Conservation (phyloP, 2,329 filamentous ascomycete species). For the Fusarium nygamai region DNA sequence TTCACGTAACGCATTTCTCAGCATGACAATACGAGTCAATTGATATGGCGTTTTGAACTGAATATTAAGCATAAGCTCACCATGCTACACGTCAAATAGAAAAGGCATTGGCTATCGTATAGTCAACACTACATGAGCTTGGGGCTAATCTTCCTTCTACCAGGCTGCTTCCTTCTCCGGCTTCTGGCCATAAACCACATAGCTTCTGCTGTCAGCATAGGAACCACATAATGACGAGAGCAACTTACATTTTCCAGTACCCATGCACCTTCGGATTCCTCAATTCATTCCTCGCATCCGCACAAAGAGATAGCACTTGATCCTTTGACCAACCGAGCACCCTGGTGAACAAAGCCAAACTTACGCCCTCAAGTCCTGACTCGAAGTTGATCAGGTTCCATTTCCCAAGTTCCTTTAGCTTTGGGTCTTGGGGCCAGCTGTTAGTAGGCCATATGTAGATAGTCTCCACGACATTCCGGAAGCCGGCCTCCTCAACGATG, state of each 20-base stretch:
- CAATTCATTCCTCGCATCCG: constrained; percentile 13
- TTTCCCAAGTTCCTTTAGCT: constrained; percentile 30
- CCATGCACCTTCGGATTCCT: constrained; percentile 15
- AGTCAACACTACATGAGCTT: not conserved
- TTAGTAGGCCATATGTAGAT: constrained; percentile 32
- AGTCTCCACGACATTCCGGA: constrained; percentile 21
- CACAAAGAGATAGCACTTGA: constrained; percentile 7
- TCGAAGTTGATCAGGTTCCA: constrained; percentile 31
- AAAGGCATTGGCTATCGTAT: not conserved
- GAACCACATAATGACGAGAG: accelerated
- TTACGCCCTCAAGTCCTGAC: constrained; percentile 14
- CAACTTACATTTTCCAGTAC: constrained; percentile 12
- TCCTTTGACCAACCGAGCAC: constrained; percentile 24
- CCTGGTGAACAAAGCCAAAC: constrained; percentile 26
- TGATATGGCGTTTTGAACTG: not conserved
- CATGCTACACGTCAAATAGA: too few species aligned
- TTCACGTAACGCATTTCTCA: not conserved
- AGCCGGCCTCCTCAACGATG: constrained; percentile 7
- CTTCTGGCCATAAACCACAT: constrained; percentile 6
- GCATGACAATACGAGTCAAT: not conserved
- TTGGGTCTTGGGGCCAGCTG: constrained; percentile 28
- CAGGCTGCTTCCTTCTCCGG: not conserved
- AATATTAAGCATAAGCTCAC: not conserved
- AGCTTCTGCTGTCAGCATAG: not conserved
- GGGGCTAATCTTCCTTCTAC: not conserved